Evolutionary conservation across 2,329 filamentous ascomycete genomes (phyloP), one percentile per base, ranked within the genome.

Genomic region (Knufia fluminis): DNA sequence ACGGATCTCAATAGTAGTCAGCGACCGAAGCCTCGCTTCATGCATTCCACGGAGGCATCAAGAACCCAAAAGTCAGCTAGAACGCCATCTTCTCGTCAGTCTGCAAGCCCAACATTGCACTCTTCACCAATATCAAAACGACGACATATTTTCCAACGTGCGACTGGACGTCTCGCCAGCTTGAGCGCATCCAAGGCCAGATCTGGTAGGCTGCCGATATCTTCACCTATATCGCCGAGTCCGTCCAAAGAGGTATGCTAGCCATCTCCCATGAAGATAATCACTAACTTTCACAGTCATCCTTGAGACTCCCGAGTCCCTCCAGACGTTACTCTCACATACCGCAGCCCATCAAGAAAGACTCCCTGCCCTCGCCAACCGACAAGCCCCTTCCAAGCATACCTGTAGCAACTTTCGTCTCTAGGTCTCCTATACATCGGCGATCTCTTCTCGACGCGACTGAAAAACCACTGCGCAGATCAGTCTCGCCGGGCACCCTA

Each of bases 381-480:
- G 60, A 62, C 23, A 64, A 63, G 49, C 61, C 61, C 8, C 52
- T 63, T 14, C 61, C 61, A n/a, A 60, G 56, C 49, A 57, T 62
- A 28, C 61, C 61, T 20, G 43, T 57, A 4, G 56, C 57, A 12
- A 57, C 57, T 19, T 41, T 61, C 22, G 46, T 50, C 14, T 49
- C 47, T n/a, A 52, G 52, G 14, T 58, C 53, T 32, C 54, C 59
- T 17, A 14, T 45, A 9, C 36, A 43, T 17, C 45, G 57, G 16
- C 54, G 57, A 43, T 59, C 59, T 17, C 58, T 64, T 9, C 60
- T 63, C 35, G 61, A 64, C 49, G 61, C 60, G 19, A 53, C 48
- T 41, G 60, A 62, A 35, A 59, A 54, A 22, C 61, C 61, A 4
- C 50, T 63, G 7, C 56, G 55, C 23, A 59, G 54, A 14, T 59